These are phyloP conservation scores for Pyrenopolyporus hunteri DNA, from an alignment of 495 filamentous ascomycete genomes.

Conservation along the genomic window DNA sequence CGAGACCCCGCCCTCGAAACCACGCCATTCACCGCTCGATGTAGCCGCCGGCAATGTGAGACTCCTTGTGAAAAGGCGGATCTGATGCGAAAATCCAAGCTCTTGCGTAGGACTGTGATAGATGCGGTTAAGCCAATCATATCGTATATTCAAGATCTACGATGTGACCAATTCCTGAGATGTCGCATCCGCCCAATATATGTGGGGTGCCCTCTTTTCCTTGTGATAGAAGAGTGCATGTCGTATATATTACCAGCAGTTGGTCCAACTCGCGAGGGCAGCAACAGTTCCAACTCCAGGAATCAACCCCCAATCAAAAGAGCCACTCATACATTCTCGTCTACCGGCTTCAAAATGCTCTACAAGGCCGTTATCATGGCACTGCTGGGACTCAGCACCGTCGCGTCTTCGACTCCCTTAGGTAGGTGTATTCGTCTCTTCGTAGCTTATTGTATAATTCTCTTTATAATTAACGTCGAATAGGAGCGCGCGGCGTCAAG, in stretches of 20 bases:
- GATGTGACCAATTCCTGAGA: background rate
- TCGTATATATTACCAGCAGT: background rate
- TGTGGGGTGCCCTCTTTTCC: background rate
- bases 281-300: background rate
- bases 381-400: constrained; percentile 1
- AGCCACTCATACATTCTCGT: background rate
- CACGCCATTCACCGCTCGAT: constrained; percentile 2
- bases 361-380: background rate
- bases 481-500: background rate
- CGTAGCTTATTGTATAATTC: background rate
- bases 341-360: background rate
- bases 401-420: background rate
- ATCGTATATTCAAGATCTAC: background rate
- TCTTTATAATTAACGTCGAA: background rate
- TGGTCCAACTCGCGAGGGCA: background rate
- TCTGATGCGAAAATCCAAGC: background rate
- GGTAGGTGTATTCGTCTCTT: background rate
- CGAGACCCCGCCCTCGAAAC: background rate
- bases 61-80: background rate
- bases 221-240: background rate
- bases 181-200: background rate
- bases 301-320: background rate
- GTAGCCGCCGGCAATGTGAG: background rate
- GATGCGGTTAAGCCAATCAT: background rate
- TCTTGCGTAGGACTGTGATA: background rate